Conservation (phyloP, 768 basidiomycete species). For the Calvatia gigantea region DNA sequence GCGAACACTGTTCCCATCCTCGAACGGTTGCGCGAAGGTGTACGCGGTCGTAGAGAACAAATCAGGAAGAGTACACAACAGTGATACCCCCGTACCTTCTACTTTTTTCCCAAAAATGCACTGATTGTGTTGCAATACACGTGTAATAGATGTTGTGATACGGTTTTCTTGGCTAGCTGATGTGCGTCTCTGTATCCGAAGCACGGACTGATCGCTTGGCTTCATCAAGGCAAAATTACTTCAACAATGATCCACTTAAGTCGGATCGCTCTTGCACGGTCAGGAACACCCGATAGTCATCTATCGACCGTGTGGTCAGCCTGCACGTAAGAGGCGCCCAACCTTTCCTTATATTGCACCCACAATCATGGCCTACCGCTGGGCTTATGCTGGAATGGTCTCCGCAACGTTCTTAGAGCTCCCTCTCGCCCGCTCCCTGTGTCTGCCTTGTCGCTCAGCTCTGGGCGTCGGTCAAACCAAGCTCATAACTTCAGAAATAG, state of each 20-base stretch:
- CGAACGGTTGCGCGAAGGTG: slow-evolving; percentile 84
- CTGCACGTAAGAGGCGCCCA: not conserved
- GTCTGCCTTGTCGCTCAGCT: not conserved
- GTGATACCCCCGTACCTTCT: not conserved
- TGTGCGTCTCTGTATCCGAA: not conserved
- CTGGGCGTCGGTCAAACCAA: not conserved
- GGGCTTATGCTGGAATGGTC: too few relatives aligned
- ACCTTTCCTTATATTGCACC: too few relatives aligned
- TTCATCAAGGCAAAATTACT: too few relatives aligned
- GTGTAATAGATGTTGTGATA: not conserved
- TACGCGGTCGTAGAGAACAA: slow-evolving; percentile 66
- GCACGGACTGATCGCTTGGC: not conserved
- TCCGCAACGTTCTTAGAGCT: too few relatives aligned
- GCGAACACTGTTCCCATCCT: slow-evolving; percentile 78
- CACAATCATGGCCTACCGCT: too few relatives aligned
- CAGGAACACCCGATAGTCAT: too few relatives aligned
- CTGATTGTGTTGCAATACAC: not conserved
- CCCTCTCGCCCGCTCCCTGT: not conserved
- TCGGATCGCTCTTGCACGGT: too few relatives aligned
- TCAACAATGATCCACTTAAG: too few relatives aligned
- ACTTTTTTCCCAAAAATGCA: not conserved
- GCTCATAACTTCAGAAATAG: slow-evolving; percentile 21
- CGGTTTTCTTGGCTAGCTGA: not conserved
- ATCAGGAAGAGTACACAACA: slow-evolving; percentile 29
- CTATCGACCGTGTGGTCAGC: too few relatives aligned